phyloP scores from a whole-genome alignment of 2,329 filamentous ascomycete genomes.

The Cephalotrichum gorgonifer region DNA sequence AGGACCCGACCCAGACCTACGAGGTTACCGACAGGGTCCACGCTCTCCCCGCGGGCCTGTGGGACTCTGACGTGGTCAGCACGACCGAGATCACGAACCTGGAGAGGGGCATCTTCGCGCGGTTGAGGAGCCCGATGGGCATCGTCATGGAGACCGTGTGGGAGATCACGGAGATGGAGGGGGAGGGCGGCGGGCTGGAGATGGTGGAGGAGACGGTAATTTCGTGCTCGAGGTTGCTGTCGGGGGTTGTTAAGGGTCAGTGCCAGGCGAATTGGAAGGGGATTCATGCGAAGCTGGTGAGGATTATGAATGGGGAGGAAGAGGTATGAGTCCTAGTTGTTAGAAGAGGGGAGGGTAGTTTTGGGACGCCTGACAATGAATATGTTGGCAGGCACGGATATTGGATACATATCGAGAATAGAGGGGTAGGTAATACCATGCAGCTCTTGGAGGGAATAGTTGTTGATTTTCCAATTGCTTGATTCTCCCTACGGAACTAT shows the following conservation, averaged over 20 bases:
- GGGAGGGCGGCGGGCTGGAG: constrained; percentile 21
- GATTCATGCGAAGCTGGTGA: constrained; percentile 39
- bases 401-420: not conserved
- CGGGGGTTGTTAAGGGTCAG: constrained; percentile 36
- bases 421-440: too few species aligned
- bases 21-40: constrained; percentile 39
- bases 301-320: constrained; percentile 21
- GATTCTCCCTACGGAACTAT: too few species aligned
- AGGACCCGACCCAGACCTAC: constrained; percentile 25
- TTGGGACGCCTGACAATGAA: too few species aligned
- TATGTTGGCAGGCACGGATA: not conserved
- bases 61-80: constrained; percentile 43
- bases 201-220: constrained; percentile 41
- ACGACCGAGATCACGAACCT: constrained; percentile 42
- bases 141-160: constrained; percentile 44
- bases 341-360: not conserved
- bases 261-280: constrained; percentile 39
- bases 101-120: constrained; percentile 37
- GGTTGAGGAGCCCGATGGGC: constrained; percentile 38
- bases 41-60: constrained; percentile 42
- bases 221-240: constrained; percentile 36
- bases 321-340: constrained; percentile 7
- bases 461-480: too few species aligned
- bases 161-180: constrained; percentile 22
- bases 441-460: too few species aligned